Evolutionary conservation across 495 filamentous ascomycete genomes (phyloP), one percentile per base, ranked within the genome.

Genomic region (Platismatia glauca): DNA sequence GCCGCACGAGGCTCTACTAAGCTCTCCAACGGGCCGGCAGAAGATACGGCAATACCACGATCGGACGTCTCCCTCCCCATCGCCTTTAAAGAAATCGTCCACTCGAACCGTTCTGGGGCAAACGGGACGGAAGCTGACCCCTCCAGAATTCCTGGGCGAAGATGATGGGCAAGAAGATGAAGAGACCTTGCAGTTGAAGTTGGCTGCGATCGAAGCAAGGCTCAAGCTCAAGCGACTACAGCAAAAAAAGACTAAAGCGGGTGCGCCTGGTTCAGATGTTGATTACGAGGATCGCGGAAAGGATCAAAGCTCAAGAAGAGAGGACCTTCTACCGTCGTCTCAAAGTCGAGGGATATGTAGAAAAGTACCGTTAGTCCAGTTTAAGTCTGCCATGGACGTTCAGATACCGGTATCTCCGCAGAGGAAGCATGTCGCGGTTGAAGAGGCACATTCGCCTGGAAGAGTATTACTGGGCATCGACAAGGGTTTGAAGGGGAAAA

Each of bases 201-300:
- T 98, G 29, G 83, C 89, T 57, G 89, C 86, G 58, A 93, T 98
- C 57, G 84, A 97, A 68, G 89, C 92, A 7, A 84, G 86, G 64
- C 76, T 97, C 55, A 96, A 89, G 75, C 77, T 98, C 66, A 97
- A 97, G 72, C 89, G 87, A 69, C 74, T 97, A 7, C 88, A 89
- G 71, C 85, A 85, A 65, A 78, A 68, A 46, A 76, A 76, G 48
- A 73, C 71, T 35, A 76, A 76, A 61, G 60, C 48, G 71, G 68
- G 31, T 64, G 68, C 41, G 64, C 44, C 57, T 60, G 58, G n/a
- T 59, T 60, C 65, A 38, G 41, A 61, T 56, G n/a, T 55, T 7
- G 61, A 55, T 24, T 55, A 29, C 48, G 34, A 50, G 16, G 7
- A 52, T 38, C 62, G 43, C 60, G 70, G 44, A 69, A 69, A 12